Percentiles rank a stretch among this genome's conserved stretches.
phyloP scores from a whole-genome alignment of 2,329 filamentous ascomycete species.

The Davidsoniella virescens region DNA sequence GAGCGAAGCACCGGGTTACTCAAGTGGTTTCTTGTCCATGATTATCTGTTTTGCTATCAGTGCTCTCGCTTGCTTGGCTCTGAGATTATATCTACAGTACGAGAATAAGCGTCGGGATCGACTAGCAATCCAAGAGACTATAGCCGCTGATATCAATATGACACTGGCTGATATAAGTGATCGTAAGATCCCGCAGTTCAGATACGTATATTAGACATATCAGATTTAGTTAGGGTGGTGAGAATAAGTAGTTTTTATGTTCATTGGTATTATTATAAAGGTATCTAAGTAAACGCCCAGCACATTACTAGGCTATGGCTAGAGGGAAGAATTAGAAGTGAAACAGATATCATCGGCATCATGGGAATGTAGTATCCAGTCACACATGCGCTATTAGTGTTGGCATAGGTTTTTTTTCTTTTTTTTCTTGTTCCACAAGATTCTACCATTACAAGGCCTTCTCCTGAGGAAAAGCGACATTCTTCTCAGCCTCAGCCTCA shows the following conservation, averaged over 20 bases:
- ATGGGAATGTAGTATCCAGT: no score
- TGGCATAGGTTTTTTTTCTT: not conserved
- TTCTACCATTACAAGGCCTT: not conserved
- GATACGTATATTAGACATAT: conserved; percentile 27
- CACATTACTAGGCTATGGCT: not conserved
- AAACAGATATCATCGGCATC: no score
- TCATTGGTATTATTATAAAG: not conserved
- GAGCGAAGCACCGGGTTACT: conserved; percentile 42
- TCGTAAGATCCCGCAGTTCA: conserved; percentile 35
- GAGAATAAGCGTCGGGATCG: conserved; percentile 38
- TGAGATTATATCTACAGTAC: conserved; percentile 32
- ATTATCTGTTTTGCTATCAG: conserved; percentile 41
- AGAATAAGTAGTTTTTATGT: no score
- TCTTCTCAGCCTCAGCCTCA: conserved; percentile 4
- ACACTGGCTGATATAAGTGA: conserved; percentile 34
- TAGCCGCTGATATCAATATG: conserved; percentile 2
- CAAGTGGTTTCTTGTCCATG: conserved; percentile 44
- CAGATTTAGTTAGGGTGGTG: not conserved
- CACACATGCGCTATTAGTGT: no score
- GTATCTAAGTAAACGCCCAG: not conserved
- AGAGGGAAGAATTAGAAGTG: no score
- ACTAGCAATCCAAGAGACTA: conserved; percentile 1
- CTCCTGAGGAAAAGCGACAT: conserved; percentile 1
- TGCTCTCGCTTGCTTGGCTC: conserved; percentile 24
- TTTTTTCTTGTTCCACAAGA: not conserved